Base-by-base conservation (phyloP, 441 rosid genomes). In the Syzygium syzygioides region DNA sequence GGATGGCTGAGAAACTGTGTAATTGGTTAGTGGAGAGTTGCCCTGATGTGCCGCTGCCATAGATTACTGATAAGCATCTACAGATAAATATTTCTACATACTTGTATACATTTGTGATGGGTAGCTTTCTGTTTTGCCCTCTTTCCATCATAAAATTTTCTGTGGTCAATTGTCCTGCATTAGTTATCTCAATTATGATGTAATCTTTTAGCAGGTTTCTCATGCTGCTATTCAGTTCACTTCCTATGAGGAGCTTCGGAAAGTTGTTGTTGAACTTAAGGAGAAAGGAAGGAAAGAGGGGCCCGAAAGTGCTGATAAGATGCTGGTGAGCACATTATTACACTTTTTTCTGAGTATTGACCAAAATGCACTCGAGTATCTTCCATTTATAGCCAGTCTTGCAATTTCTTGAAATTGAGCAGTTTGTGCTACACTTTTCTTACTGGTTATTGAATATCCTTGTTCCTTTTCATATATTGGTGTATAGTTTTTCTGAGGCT, bases 171-270 rank as follows among this genome's bases (percentile, higher is more conserved):
- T 57, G 56, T 60, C 80, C 15, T 62, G 88, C 41, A 8, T 55
- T 23, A 50, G 53, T 83, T 32, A 41, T 83, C 57, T 79, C 18
- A 76, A 26, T 41, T 52, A 54, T 4, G 62, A 12, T 23, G 53
- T 62, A 37, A 37, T 59, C 79, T 90, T 94, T 93, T 92, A 95
- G 96, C 98, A 98, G 99, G 98, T 97, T 94, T 97, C 98, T 89
- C 99, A 97, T 89, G 98, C 97, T 87, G 99, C 98, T 84, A 91
- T 97, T 92, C 99, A 97, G 94, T 97, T 98, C 91, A 96, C 98
- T 41, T 94, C 93, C 50, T 97, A 98, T 88, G 99, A 98, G 93
- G 99, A 98, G 90, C 95, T 96, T 85, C 98, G 98, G 37, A 97
- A 94, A 92, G 84, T 92, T 89, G 53, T 92, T 91, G 90, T 95